phyloP scores from a whole-genome alignment of 2,329 filamentous ascomycete species.

The Cladorrhinum sp. region DNA sequence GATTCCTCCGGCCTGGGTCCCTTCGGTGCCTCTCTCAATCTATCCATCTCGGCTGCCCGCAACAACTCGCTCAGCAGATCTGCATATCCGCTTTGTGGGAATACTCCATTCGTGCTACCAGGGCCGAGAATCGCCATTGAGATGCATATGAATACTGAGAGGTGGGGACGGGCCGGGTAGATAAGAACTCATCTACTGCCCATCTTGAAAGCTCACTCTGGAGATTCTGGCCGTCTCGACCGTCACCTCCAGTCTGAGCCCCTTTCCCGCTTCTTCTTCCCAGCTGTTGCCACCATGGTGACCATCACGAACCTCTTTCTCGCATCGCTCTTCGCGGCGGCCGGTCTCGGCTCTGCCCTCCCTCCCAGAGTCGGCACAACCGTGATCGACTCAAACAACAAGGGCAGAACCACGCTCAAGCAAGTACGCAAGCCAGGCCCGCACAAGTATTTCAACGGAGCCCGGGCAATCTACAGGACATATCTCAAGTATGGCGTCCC shows the following conservation, averaged over 20 bases:
- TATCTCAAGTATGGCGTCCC: slow-evolving; percentile 40
- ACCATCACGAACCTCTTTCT: slow-evolving; percentile 22
- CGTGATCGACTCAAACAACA: slow-evolving; percentile 11
- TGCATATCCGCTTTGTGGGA: background rate
- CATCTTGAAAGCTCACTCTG: background rate
- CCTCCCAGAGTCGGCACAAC: slow-evolving; percentile 26
- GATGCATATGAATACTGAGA: slow-evolving; percentile 9
- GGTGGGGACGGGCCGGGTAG: slow-evolving; percentile 7
- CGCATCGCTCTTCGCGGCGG: slow-evolving; percentile 14
- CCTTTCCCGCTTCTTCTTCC: background rate
- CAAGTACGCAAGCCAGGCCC: slow-evolving; percentile 34
- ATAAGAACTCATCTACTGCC: slow-evolving; percentile 12
- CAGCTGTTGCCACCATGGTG: slow-evolving; percentile 16
- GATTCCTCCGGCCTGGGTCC: background rate
- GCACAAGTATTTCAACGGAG: slow-evolving; percentile 32
- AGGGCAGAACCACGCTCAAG: slow-evolving; percentile 29
- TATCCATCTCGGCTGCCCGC: background rate
- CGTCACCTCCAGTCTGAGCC: background rate
- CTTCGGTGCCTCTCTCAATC: background rate
- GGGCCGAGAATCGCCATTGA: slow-evolving; percentile 11
- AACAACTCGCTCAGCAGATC: background rate
- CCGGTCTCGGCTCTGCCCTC: slow-evolving; percentile 23
- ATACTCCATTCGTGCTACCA: slow-evolving; percentile 7
- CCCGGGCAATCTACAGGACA: slow-evolving; percentile 35
- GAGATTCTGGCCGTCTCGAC: background rate